These are phyloP conservation scores for Zygosaccharomyces lentus DNA, from an alignment of 805 yeast species.

Conservation along the genomic window DNA sequence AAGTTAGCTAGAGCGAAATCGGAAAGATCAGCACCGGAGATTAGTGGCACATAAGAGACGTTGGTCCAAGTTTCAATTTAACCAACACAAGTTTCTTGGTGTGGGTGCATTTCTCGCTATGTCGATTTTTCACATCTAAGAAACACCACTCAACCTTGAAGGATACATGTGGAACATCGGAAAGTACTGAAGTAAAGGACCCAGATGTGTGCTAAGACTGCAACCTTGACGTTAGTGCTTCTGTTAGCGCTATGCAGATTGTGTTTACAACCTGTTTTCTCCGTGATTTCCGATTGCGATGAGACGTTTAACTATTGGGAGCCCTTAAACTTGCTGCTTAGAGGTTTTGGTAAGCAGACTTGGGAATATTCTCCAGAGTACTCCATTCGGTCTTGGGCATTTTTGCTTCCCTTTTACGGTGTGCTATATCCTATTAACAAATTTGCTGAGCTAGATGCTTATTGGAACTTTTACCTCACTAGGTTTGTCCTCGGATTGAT, in stretches of 20 bases:
- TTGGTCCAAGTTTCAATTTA: neutral
- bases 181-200: neutral
- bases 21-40: neutral
- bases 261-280: slow-evolving; percentile 42
- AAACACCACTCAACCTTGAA: neutral
- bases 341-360: slow-evolving; percentile 88
- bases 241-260: slow-evolving; percentile 29
- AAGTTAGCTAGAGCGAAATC: neutral
- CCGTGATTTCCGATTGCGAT: slow-evolving; percentile 84
- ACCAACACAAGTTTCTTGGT: neutral
- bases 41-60: neutral
- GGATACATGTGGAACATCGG: neutral
- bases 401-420: slow-evolving; percentile 46
- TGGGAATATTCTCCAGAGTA: slow-evolving; percentile 95
- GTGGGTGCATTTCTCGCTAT: neutral
- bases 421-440: slow-evolving; percentile 24
- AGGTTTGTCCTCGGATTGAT: slow-evolving; percentile 26
- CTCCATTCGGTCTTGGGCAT: slow-evolving; percentile 84
- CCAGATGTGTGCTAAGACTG: slow-evolving; percentile 8
- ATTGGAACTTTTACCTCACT: slow-evolving; percentile 24
- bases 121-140: neutral
- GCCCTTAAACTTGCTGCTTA: slow-evolving; percentile 70
- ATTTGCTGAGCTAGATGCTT: slow-evolving; percentile 29
- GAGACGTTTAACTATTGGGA: slow-evolving; percentile 94
- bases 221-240: slow-evolving; percentile 16